Conservation (phyloP, 2,329 filamentous ascomycete species). For the Teratosphaeriaceae sp. region DNA sequence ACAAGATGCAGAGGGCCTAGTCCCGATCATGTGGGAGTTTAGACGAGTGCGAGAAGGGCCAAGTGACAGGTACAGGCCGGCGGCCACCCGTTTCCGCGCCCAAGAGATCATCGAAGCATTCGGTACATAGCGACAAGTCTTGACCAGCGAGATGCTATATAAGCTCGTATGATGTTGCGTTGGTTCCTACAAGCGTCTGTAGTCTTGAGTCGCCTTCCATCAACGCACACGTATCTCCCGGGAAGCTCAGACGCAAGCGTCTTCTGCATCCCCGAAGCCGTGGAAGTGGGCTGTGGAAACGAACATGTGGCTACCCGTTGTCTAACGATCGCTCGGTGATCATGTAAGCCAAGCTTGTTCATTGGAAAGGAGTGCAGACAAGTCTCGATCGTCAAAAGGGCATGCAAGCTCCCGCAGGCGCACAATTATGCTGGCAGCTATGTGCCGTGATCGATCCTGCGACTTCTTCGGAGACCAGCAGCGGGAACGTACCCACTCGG, state of each 20-base stretch:
- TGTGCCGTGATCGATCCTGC: background rate
- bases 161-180: background rate
- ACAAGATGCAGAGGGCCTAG: background rate
- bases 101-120: background rate
- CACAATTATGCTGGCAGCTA: background rate
- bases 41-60: background rate
- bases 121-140: background rate
- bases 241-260: background rate
- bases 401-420: background rate
- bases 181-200: background rate
- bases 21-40: background rate
- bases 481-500: background rate
- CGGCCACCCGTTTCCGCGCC: constrained; percentile 1
- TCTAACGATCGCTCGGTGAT: background rate
- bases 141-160: background rate
- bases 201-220: background rate
- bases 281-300: background rate
- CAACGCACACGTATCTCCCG: background rate
- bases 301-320: background rate
- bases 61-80: background rate
- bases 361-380: background rate
- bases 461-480: background rate
- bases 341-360: background rate
- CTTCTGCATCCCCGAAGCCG: background rate
- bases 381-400: background rate